Percentiles rank a stretch among this genome's conserved stretches.
These are phyloP conservation scores for Cytospora chrysosperma DNA, from an alignment of 2,329 filamentous ascomycete species.

Conservation along the genomic window DNA sequence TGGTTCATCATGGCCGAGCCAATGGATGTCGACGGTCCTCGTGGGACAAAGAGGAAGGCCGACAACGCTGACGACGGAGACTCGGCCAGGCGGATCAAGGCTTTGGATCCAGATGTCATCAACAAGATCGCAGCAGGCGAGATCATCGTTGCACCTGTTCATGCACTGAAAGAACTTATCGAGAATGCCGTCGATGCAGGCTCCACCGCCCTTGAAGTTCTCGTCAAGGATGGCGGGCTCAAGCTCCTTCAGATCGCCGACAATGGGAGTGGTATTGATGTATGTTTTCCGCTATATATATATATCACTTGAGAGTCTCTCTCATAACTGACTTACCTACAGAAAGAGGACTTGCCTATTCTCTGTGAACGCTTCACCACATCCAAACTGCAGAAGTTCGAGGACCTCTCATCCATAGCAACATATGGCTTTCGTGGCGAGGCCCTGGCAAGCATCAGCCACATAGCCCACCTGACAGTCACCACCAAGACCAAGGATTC, in stretches of 20 bases:
- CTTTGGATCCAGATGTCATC: constrained; percentile 86
- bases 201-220: constrained; percentile 82
- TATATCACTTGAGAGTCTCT: background rate
- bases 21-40: constrained; percentile 46
- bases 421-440: constrained; percentile 99
- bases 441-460: constrained; percentile 94
- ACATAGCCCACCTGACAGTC: constrained; percentile 93
- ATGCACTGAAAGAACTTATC: constrained; percentile 93
- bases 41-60: constrained; percentile 52
- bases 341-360: constrained; percentile 90
- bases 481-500: constrained; percentile 92
- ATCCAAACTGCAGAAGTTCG: constrained; percentile 90
- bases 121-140: constrained; percentile 99
- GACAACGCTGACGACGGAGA: constrained; percentile 31
- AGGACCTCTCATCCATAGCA: constrained; percentile 83
- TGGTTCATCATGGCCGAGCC: constrained; percentile 34
- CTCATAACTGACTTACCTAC: constrained; percentile 29
- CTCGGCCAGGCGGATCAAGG: constrained; percentile 46
- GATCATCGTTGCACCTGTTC: constrained; percentile 95
- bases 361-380: constrained; percentile 96
- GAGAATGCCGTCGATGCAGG: constrained; percentile 98
- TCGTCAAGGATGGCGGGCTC: constrained; percentile 92
- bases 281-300: constrained; percentile 53
- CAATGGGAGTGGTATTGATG: constrained; percentile 93
- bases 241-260: constrained; percentile 97